A percentile compares a stretch with the other conserved stretches of the same genome.
Evolutionary conservation across 2,329 filamentous ascomycete species (phyloP).

Genomic region (Periconia sp.): DNA sequence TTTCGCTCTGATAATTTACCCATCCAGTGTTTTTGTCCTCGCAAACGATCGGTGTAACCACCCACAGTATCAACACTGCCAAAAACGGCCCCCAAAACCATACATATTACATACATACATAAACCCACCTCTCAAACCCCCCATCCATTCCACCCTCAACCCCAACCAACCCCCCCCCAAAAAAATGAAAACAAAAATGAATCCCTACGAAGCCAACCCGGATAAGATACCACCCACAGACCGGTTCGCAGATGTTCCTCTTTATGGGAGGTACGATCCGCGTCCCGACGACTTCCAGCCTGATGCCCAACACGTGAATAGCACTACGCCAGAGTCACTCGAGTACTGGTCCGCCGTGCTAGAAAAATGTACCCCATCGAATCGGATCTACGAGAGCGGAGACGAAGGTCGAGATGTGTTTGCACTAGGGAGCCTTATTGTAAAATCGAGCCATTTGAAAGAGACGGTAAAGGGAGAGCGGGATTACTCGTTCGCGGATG

Average conservation of each 20-base stretch:
- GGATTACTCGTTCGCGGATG: slow-evolving; percentile 47
- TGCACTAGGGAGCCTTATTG: slow-evolving; percentile 11
- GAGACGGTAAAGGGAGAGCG: slow-evolving; percentile 1
- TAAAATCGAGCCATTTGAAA: slow-evolving; percentile 14
- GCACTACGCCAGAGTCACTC: slow-evolving; percentile 6
- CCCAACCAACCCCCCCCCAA: no score
- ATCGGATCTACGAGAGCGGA: slow-evolving; percentile 5
- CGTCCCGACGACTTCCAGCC: slow-evolving; percentile 9
- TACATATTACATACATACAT: no score
- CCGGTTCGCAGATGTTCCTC: slow-evolving; percentile 9
- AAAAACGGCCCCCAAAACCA: no score
- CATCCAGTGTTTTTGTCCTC: no score
- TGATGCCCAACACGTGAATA: slow-evolving; percentile 3
- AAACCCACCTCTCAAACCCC: no score
- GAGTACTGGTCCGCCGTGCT: slow-evolving; percentile 12
- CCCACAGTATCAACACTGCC: no score
- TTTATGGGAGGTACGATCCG: slow-evolving; percentile 13
- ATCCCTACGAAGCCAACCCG: slow-evolving; percentile 10
- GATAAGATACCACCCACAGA: slow-evolving; percentile 5
- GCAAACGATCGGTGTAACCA: no score
- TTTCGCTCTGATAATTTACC: no score
- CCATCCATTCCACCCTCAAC: neutral
- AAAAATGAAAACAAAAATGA: no score
- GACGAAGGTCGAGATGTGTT: slow-evolving; percentile 12
- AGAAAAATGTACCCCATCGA: slow-evolving; percentile 1